Evolutionary conservation across 2,329 filamentous ascomycete species (phyloP).

Genomic region (Xylariaceae sp.): DNA sequence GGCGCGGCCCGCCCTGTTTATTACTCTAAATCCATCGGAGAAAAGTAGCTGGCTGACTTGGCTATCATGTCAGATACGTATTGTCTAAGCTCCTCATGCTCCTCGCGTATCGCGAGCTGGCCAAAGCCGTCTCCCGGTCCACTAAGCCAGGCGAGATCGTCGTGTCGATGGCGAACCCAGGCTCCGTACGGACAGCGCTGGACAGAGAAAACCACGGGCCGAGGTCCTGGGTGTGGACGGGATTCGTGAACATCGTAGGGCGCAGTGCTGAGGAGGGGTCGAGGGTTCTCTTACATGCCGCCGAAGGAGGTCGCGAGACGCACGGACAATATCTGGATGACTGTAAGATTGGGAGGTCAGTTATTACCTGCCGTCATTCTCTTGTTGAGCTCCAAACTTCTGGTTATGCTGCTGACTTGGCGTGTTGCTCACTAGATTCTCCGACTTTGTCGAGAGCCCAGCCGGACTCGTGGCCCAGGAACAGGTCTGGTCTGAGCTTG

Average conservation of each 20-base stretch:
- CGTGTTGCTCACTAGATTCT: too few species aligned
- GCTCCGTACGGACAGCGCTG: conserved; percentile 10
- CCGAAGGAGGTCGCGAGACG: conserved; percentile 10
- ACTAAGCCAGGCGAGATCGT: conserved; percentile 11
- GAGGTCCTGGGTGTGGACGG: background rate
- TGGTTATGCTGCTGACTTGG: too few species aligned
- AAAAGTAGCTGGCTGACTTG: background rate
- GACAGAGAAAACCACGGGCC: conserved; percentile 9
- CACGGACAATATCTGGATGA: too few species aligned
- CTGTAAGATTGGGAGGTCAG: too few species aligned
- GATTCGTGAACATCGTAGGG: conserved; percentile 8
- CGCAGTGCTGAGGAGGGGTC: conserved; percentile 12
- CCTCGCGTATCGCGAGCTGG: conserved; percentile 10
- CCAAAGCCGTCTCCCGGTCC: conserved; percentile 2
- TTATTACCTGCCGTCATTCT: too few species aligned
- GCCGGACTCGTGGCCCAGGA: too few species aligned
- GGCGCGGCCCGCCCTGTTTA: too few species aligned
- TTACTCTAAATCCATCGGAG: too few species aligned
- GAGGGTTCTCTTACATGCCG: conserved; percentile 13
- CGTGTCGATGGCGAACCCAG: conserved; percentile 10
- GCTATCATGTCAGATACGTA: conserved; percentile 6
- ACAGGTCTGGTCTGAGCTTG: too few species aligned
- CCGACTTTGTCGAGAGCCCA: too few species aligned
- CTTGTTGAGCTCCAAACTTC: too few species aligned
- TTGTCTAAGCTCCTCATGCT: conserved; percentile 16